These are phyloP conservation scores for Cornus kousa DNA, from an alignment of 148 eudicot species.

Conservation along the genomic window DNA sequence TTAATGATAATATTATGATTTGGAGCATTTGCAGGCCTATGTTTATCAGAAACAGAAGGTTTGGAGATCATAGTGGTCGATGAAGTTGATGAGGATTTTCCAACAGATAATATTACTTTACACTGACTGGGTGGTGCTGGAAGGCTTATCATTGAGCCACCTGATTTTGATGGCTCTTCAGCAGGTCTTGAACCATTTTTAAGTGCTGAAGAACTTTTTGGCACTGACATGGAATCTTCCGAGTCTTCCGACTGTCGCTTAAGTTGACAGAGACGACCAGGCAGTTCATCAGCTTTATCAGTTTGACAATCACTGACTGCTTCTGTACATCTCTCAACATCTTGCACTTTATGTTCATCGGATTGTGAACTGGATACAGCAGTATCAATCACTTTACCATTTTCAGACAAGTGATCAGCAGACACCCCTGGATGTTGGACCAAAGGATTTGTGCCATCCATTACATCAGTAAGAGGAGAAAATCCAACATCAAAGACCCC, in stretches of 20 bases:
- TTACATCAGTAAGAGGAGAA: constrained; percentile 35
- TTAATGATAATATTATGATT: constrained; percentile 32
- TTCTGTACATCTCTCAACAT: constrained; percentile 31
- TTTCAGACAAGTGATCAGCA: constrained; percentile 26
- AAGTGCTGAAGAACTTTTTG: constrained; percentile 30
- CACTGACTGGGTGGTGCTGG: constrained; percentile 34
- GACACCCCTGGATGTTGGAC: constrained; percentile 25
- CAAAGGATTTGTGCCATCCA: constrained; percentile 25
- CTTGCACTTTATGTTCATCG: constrained; percentile 33
- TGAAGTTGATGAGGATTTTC: constrained; percentile 44
- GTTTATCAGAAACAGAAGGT: constrained; percentile 45
- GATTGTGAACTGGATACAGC: constrained; percentile 23
- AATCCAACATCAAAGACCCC: constrained; percentile 18
- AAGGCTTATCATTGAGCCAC: constrained; percentile 26
- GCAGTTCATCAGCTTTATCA: constrained; percentile 28
- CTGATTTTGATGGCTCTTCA: constrained; percentile 37
- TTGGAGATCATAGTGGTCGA: constrained; percentile 34
- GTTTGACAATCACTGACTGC: constrained; percentile 23
- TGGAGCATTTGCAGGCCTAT: constrained; percentile 32
- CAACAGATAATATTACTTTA: constrained; percentile 42
- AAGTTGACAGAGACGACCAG: constrained; percentile 19
- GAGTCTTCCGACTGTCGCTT: constrained; percentile 26
- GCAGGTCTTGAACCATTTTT: constrained; percentile 34
- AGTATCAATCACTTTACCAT: constrained; percentile 25
- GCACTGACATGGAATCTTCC: constrained; percentile 31